A percentile compares a stretch with the other conserved stretches of the same genome.
Conservation (phyloP, 495 filamentous ascomycete genomes). For the Penicillium paradoxum region DNA sequence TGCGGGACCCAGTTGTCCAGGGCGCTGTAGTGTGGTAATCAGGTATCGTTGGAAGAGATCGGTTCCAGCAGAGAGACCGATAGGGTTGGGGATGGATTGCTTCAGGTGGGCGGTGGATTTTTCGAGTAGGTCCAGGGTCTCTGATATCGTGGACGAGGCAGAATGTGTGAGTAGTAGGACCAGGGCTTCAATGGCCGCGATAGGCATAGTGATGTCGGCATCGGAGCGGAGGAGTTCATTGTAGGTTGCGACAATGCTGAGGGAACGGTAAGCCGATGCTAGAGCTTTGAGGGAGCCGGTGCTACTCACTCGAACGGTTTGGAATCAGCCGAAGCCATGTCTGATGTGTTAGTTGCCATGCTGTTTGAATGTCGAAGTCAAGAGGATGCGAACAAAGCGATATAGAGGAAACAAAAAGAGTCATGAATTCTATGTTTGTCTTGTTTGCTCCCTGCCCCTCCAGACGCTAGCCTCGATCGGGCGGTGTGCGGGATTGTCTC, state of each 20-base stretch:
- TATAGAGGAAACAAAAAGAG: conserved; percentile 30
- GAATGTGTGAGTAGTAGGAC: conserved; percentile 75
- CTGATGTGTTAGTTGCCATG: conserved; percentile 33
- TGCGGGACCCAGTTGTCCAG: conserved; percentile 46
- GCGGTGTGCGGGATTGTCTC: conserved; percentile 28
- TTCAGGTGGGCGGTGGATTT: conserved; percentile 70
- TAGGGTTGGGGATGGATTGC: conserved; percentile 72
- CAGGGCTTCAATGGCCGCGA: conserved; percentile 91
- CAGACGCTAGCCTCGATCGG: conserved; percentile 34
- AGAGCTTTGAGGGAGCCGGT: background rate
- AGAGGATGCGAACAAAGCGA: background rate
- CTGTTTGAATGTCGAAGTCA: conserved; percentile 7
- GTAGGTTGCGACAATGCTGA: conserved; percentile 56
- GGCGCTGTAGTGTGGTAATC: conserved; percentile 61
- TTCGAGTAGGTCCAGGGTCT: conserved; percentile 81
- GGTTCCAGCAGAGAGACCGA: conserved; percentile 85
- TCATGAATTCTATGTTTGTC: conserved; percentile 40
- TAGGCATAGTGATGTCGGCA: conserved; percentile 86
- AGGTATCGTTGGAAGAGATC: conserved; percentile 95
- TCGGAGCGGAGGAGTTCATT: conserved; percentile 57
- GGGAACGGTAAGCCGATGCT: conserved; percentile 13
- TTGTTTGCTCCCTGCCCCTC: conserved; percentile 40
- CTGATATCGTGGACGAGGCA: conserved; percentile 78
- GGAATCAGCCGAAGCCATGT: conserved; percentile 21
- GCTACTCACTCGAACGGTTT: conserved; percentile 44